A percentile compares a stretch with the other conserved stretches of the same genome.
Conservation (phyloP, 2,329 filamentous ascomycete genomes). For the Reticulascus tulasneorum region DNA sequence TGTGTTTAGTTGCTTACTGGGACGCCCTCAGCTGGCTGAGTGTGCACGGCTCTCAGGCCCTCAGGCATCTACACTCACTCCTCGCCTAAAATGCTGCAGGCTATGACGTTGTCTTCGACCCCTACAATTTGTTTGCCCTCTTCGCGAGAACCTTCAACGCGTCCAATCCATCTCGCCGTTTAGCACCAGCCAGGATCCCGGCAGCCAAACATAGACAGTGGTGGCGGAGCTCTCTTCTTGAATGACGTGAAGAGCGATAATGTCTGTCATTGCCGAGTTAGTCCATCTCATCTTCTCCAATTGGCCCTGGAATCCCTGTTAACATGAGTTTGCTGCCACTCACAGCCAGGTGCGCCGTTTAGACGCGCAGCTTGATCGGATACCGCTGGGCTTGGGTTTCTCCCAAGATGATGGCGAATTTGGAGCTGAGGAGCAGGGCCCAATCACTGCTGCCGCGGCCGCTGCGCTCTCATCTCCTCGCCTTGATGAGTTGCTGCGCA, state of each 20-base stretch:
- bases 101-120: too few species aligned
- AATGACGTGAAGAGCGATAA: constrained; percentile 14
- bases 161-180: too few species aligned
- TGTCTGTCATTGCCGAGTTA: constrained; percentile 47
- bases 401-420: constrained; percentile 15
- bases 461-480: constrained; percentile 48
- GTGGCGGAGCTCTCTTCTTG: constrained; percentile 12
- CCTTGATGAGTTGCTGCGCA: constrained; percentile 59
- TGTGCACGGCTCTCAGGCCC: too few species aligned
- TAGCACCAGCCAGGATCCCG: constrained; percentile 5
- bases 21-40: too few species aligned
- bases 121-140: too few species aligned
- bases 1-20: too few species aligned
- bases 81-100: too few species aligned
- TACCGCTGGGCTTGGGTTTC: constrained; percentile 38
- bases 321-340: constrained; percentile 15
- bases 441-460: constrained; percentile 24
- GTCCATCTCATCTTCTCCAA: constrained; percentile 19
- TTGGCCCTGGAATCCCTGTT: constrained; percentile 1
- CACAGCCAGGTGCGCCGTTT: constrained; percentile 57
- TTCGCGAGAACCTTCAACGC: too few species aligned
- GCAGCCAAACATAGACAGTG: constrained; percentile 6
- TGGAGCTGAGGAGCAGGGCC: constrained; percentile 28
- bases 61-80: too few species aligned
- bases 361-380: constrained; percentile 62